These are phyloP conservation scores for Phytophthora kernoviae DNA, from an alignment of 352 stramenopile genomes.

Conservation along the genomic window DNA sequence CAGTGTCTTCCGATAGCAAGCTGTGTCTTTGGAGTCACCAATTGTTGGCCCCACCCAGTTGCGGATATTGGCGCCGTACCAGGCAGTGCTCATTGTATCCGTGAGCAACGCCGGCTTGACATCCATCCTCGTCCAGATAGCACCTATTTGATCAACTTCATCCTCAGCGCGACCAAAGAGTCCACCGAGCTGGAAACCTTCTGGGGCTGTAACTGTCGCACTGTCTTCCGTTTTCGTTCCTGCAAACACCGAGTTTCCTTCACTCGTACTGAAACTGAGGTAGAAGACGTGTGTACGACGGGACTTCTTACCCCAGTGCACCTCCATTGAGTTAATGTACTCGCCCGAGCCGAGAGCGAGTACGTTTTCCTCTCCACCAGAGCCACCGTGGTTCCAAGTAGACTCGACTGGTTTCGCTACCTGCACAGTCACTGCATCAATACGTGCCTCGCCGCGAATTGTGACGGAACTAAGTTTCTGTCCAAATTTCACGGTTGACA, in stretches of 20 bases:
- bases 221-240: conserved; percentile 12
- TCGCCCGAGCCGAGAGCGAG: conserved; percentile 6
- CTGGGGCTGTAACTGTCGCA: conserved; percentile 1
- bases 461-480: conserved; percentile 14
- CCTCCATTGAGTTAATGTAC: conserved; percentile 13
- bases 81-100: conserved; percentile 1
- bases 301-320: conserved; percentile 13
- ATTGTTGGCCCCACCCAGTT: conserved; percentile 26
- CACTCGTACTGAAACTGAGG: conserved; percentile 6
- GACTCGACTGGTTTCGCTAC: not conserved
- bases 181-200: conserved; percentile 7
- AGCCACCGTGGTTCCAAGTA: conserved; percentile 13
- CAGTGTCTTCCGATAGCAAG: conserved; percentile 32
- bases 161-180: conserved; percentile 7
- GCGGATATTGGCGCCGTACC: conserved; percentile 8
- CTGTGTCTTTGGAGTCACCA: conserved; percentile 32
- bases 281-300: conserved; percentile 6
- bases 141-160: conserved; percentile 13
- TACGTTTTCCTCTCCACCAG: conserved; percentile 4
- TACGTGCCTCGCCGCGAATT: conserved; percentile 4
- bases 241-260: conserved; percentile 4
- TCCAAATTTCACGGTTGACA: conserved; percentile 2
- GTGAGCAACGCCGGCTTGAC: conserved; percentile 4
- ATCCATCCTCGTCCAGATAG: conserved; percentile 11
- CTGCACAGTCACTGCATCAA: conserved; percentile 12